Base-by-base conservation (phyloP, 2,329 filamentous ascomycete species). In the Coniochaeta sp. region DNA sequence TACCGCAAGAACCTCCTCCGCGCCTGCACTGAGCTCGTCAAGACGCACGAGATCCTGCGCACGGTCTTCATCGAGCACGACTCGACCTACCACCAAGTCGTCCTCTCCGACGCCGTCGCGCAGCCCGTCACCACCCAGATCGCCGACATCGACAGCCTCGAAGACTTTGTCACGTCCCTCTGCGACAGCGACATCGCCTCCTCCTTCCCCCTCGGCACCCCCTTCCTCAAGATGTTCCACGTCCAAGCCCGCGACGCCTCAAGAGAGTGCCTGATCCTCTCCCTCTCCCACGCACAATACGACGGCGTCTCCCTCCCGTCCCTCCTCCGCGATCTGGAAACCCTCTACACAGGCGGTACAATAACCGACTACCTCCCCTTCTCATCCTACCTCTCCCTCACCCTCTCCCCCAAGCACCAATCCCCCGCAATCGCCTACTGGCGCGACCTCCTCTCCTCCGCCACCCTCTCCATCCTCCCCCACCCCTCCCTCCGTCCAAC, bases 241-340 rank as follows among this genome's bases (percentile, higher is more conserved):
- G 58, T 61, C 12, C 33, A 63, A 40, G 54, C 52, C 33, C 38
- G 48, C 10, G 45, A 58, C 3, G 57, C 40, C 14, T 55, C 49
- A 12, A 55, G 64, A 4, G 59, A 66, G 1, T 67, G 65, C 10
- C 65, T 74, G 14, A 60, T 66, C 6, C 63, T 75, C 52, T 63
- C 71, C 28, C 63, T 77, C 8, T 77, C 74, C 0, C 73, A 76
- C 52, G 70, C 73, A 0, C 72, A 75, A 49, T 76, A 76, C 47
- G 73, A 76, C 20, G 73, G 72, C 22, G 67, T 74, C 18, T 74
- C 68, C 7, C 61, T 76, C 1, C 72, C 73, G 0, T 60, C 65
- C 2, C 58, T 75, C 0, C 68, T 73, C 26, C 60, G 64, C 2
- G 68, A 74, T 45, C 62, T 75, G 24, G 67, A 68, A 1, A 59